These are phyloP conservation scores for Chalciporus pseudorubinellus DNA, from an alignment of 768 basidiomycete species.

Conservation along the genomic window DNA sequence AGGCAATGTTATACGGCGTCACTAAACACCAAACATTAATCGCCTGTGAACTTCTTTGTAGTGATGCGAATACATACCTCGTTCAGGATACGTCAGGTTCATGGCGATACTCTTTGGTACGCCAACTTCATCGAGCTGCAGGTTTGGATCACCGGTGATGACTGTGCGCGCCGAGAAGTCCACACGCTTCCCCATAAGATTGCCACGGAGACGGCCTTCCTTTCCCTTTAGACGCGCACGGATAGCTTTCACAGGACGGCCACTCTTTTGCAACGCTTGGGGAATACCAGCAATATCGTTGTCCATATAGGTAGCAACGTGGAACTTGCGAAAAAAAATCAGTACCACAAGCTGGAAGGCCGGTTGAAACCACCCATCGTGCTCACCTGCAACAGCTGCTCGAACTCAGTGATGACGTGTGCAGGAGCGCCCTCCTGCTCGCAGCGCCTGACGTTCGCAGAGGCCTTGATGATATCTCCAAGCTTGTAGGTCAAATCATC, in stretches of 20 bases:
- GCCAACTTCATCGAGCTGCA: slow-evolving; percentile 95
- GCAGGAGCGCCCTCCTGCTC: slow-evolving; percentile 97
- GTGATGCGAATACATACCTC: slow-evolving; percentile 53
- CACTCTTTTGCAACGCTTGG: slow-evolving; percentile 95
- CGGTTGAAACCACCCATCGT: background rate
- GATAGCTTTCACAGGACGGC: slow-evolving; percentile 96
- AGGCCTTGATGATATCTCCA: slow-evolving; percentile 94
- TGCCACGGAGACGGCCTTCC: slow-evolving; percentile 96
- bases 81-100: slow-evolving; percentile 96
- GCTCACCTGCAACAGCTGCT: slow-evolving; percentile 88
- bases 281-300: slow-evolving; percentile 99
- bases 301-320: slow-evolving; percentile 99
- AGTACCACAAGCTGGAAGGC: background rate
- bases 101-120: slow-evolving; percentile 95
- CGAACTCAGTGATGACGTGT: slow-evolving; percentile 93
- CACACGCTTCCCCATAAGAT: slow-evolving; percentile 99
- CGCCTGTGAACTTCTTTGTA: background rate
- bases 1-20: slow-evolving; percentile 94
- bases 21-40: slow-evolving; percentile 46
- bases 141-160: slow-evolving; percentile 97
- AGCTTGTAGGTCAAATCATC: slow-evolving; percentile 99
- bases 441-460: slow-evolving; percentile 84
- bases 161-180: slow-evolving; percentile 99
- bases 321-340: slow-evolving; percentile 59
- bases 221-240: slow-evolving; percentile 98